Conservation (phyloP, 1,284 basidiomycete species). For the Sphaerobolus stellatus region DNA sequence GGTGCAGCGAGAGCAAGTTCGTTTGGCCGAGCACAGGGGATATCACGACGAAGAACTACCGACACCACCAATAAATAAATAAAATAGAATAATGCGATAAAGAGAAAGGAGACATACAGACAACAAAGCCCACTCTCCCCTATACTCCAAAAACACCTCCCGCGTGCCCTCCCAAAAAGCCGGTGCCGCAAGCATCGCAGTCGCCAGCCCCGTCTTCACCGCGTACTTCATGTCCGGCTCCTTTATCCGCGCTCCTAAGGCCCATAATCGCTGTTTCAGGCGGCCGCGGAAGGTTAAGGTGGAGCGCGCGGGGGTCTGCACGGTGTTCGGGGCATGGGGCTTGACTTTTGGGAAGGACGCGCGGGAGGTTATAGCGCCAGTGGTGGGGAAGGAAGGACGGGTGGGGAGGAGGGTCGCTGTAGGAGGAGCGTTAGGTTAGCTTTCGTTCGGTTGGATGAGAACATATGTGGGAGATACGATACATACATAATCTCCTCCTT, state of each 20-base stretch:
- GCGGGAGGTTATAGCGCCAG: too few species aligned
- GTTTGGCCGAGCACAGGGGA: constrained; percentile 89
- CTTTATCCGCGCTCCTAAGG: constrained; percentile 63
- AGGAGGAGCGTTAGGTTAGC: neutral
- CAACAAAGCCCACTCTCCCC: constrained; percentile 94
- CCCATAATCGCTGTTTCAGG: constrained; percentile 74
- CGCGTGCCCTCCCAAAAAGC: constrained; percentile 82
- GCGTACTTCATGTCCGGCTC: constrained; percentile 85
- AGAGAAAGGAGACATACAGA: constrained; percentile 53
- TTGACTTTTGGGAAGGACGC: constrained; percentile 82
- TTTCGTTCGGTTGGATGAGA: neutral
- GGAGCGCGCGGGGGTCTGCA: constrained; percentile 69
- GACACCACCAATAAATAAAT: neutral
- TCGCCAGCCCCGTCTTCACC: constrained; percentile 83
- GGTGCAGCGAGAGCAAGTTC: constrained; percentile 75
- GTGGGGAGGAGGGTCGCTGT: constrained; percentile 62
- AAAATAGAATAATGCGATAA: neutral
- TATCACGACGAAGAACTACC: constrained; percentile 83
- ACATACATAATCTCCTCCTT: constrained; percentile 41
- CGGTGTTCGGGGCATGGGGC: constrained; percentile 81
- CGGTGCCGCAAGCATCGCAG: constrained; percentile 78
- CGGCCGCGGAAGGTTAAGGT: constrained; percentile 59
- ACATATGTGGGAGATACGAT: neutral
- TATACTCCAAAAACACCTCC: constrained; percentile 75
- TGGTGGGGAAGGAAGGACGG: too few species aligned